Conservation (phyloP, 108 stramenopile species). For the Conticribra weissflogii region DNA sequence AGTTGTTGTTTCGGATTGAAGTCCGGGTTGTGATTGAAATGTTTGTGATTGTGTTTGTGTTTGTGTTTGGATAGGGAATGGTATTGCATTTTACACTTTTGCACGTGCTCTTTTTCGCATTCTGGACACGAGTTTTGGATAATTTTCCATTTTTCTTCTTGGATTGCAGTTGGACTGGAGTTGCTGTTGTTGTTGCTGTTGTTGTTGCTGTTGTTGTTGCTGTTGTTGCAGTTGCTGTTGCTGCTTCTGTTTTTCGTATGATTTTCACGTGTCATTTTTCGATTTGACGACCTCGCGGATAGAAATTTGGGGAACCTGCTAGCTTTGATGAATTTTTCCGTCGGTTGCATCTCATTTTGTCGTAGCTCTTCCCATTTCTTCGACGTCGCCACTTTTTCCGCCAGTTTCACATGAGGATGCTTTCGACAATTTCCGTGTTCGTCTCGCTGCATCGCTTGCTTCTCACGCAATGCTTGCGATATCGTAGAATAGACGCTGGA, state of each 20-base stretch:
- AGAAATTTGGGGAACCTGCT: too few species aligned
- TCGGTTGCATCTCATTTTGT: too few species aligned
- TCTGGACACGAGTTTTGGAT: slow-evolving; percentile 19
- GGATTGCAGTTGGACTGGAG: too few species aligned
- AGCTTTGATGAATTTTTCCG: too few species aligned
- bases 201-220: too few species aligned
- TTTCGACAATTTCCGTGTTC: slow-evolving; percentile 22
- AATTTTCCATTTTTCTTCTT: background rate
- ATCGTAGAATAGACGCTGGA: slow-evolving; percentile 26
- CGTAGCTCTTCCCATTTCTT: background rate
- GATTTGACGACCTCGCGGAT: too few species aligned
- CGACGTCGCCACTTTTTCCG: slow-evolving; percentile 6
- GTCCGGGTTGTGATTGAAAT: too few species aligned
- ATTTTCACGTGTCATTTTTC: too few species aligned
- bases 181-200: too few species aligned
- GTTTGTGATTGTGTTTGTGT: background rate
- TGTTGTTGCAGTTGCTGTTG: too few species aligned
- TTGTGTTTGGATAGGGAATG: background rate
- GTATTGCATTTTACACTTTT: background rate
- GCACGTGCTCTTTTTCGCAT: slow-evolving; percentile 12
- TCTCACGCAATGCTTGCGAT: slow-evolving; percentile 15
- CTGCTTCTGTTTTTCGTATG: too few species aligned
- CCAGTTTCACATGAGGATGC: slow-evolving; percentile 24
- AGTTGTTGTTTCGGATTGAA: background rate
- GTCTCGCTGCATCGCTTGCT: slow-evolving; percentile 1